A percentile compares a stretch with the other conserved stretches of the same genome.
These are phyloP conservation scores for Cladorrhinum sp. DNA, from an alignment of 2,329 filamentous ascomycete genomes.

Conservation along the genomic window DNA sequence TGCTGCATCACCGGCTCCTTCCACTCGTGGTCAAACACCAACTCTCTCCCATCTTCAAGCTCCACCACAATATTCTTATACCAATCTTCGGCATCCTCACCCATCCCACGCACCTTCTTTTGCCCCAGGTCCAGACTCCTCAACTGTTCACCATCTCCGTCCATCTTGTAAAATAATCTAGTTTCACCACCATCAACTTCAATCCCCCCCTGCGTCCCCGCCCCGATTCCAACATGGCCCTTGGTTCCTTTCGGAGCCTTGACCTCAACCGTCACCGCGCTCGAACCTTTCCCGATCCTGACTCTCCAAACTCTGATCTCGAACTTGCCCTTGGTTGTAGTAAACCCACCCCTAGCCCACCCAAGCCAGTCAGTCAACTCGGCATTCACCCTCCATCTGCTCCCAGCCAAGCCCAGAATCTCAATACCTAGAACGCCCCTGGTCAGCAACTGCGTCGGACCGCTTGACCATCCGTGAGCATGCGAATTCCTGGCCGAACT, in stretches of 20 bases:
- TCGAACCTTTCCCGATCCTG: background rate
- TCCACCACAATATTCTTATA: background rate
- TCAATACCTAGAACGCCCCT: constrained; percentile 32
- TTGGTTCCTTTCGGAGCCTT: background rate
- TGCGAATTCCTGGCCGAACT: constrained; percentile 33
- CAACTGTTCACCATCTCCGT: background rate
- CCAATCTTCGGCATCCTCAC: background rate
- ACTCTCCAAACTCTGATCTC: constrained; percentile 23
- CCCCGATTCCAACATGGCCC: background rate
- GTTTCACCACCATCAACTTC: background rate
- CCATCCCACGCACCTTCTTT: background rate
- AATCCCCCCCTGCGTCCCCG: background rate
- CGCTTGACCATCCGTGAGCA: constrained; percentile 37
- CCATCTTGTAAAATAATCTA: background rate
- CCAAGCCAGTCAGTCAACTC: constrained; percentile 34
- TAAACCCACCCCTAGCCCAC: constrained; percentile 37
- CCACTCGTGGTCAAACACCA: constrained; percentile 18
- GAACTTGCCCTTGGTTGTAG: constrained; percentile 22
- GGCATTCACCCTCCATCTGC: constrained; percentile 30
- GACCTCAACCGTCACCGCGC: constrained; percentile 7
- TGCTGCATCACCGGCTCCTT: constrained; percentile 11
- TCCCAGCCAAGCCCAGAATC: constrained; percentile 27
- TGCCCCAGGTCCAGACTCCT: background rate
- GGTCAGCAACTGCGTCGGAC: constrained; percentile 34
- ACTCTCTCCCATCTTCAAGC: background rate